Base-by-base conservation (phyloP, 345 rosid species). In the Camelina neglecta region DNA sequence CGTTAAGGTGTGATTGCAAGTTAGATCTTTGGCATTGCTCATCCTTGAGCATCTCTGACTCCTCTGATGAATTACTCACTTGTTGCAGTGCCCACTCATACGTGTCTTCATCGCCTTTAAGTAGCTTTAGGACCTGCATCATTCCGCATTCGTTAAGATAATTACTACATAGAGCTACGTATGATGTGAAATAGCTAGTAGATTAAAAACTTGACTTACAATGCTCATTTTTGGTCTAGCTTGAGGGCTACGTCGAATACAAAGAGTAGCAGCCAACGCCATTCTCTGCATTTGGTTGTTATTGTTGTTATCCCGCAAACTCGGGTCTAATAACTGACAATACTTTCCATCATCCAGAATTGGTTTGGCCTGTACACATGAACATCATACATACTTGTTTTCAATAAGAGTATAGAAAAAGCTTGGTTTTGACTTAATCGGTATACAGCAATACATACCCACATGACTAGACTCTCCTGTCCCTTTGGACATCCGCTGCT, bases 381-480 rank as follows among this genome's bases (percentile, higher is more conserved):
- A 71, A 64, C 65, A 55, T 41, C 24, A 39, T 10, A 57, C 10
- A 48, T 63, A 56, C 18, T 24, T 57, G 55, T 65, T 45, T 45
- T 38, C 20, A 71, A 29, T 20, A 65, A 29, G 29, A 65, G 48
- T 35, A 59, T 11, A 74, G 42, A 58, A 15, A 23, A 49, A 59
- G 11, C n/a, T 38, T 58, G 70, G 38, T 61, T 49, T 39, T 1
- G 1, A 44, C 24, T 61, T 13, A 70, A n/a, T 0, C 4, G 26
- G 79, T 90, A 56, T 85, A 75, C 91, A 93, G 89, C 81, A 84
- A 90, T 80, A 71, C 96, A 62, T 93, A 95, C 99, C 99, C 97
- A 96, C 90, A 93, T 84, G 69, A 92, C 90, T 53, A 93, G 86
- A 79, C 99, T 92, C 86, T 90, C 97, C 61, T 81, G 87, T 79